Evolutionary conservation across 176 grass and related monocot species (phyloP).

Genomic region (Thinopyrum elongatum): DNA sequence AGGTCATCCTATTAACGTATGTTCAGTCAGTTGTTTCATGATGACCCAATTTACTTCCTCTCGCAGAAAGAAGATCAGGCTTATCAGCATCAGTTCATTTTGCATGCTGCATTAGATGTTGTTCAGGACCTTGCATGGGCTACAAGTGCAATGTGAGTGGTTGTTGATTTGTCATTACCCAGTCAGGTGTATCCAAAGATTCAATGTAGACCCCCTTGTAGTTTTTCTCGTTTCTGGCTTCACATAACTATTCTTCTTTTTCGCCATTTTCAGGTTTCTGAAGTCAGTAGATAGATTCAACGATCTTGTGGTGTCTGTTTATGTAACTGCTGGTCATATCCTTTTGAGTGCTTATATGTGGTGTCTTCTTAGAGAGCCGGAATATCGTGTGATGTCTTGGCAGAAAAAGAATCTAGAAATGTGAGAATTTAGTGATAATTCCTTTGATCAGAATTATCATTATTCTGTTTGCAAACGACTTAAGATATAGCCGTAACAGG

Average conservation of each 20-base stretch:
- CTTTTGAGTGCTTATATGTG: conserved; percentile 29
- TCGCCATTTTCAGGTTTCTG: conserved; percentile 59
- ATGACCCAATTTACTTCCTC: background rate
- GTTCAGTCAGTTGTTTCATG: background rate
- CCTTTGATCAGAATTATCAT: background rate
- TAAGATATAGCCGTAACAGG: background rate
- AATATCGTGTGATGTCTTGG: background rate
- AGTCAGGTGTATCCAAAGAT: background rate
- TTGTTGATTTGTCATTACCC: conserved; percentile 7
- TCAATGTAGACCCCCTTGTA: background rate
- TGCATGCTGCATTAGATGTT: conserved; percentile 67
- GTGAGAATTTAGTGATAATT: background rate
- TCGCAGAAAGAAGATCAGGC: conserved; percentile 59
- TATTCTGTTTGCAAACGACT: background rate
- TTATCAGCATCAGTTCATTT: conserved; percentile 64
- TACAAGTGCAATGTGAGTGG: conserved; percentile 61
- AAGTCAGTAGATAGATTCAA: conserved; percentile 76
- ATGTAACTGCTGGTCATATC: conserved; percentile 87
- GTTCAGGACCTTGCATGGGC: conserved; percentile 71
- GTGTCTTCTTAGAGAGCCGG: background rate
- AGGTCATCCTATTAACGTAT: background rate
- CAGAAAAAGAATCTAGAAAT: background rate
- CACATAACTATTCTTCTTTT: background rate
- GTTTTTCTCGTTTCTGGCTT: conserved; percentile 10
- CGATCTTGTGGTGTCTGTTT: conserved; percentile 66